Percentiles rank a stretch among this genome's conserved stretches.
These are phyloP conservation scores for Talaromyces rugulosus DNA, from an alignment of 2,329 filamentous ascomycete genomes.

Conservation along the genomic window DNA sequence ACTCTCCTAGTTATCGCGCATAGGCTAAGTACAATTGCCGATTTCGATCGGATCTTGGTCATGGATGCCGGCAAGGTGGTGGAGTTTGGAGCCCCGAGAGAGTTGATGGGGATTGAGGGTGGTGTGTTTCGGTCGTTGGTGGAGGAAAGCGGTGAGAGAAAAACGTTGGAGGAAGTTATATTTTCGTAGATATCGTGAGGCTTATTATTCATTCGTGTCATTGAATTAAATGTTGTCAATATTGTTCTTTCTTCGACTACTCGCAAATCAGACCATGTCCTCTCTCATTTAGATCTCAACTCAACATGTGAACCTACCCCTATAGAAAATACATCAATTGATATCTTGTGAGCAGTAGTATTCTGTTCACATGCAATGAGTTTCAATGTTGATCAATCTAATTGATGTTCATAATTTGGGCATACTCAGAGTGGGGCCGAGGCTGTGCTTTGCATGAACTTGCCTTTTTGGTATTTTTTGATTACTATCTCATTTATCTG, in stretches of 20 bases:
- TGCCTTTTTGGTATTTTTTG: neutral
- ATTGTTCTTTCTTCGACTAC: neutral
- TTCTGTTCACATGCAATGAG: too few relatives aligned
- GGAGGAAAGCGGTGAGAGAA: constrained; percentile 12
- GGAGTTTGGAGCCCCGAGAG: constrained; percentile 9
- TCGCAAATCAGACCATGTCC: too few relatives aligned
- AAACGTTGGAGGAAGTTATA: constrained; percentile 11
- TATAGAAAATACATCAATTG: too few relatives aligned
- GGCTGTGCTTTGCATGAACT: neutral
- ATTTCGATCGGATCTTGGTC: constrained; percentile 68
- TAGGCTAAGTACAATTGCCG: constrained; percentile 66
- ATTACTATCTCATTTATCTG: neutral
- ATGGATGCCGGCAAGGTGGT: constrained; percentile 30
- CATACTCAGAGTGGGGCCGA: neutral
- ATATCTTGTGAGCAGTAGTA: too few relatives aligned
- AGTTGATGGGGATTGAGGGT: constrained; percentile 12
- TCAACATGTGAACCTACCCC: too few relatives aligned
- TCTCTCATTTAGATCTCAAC: too few relatives aligned
- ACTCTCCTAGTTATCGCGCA: constrained; percentile 70
- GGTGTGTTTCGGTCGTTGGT: constrained; percentile 11
- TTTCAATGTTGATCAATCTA: too few relatives aligned
- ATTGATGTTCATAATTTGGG: too few relatives aligned
- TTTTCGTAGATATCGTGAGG: neutral
- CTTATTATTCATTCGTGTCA: neutral
- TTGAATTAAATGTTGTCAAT: neutral